Conservation (phyloP, 148 eudicot species). For the Limonium bicolor region DNA sequence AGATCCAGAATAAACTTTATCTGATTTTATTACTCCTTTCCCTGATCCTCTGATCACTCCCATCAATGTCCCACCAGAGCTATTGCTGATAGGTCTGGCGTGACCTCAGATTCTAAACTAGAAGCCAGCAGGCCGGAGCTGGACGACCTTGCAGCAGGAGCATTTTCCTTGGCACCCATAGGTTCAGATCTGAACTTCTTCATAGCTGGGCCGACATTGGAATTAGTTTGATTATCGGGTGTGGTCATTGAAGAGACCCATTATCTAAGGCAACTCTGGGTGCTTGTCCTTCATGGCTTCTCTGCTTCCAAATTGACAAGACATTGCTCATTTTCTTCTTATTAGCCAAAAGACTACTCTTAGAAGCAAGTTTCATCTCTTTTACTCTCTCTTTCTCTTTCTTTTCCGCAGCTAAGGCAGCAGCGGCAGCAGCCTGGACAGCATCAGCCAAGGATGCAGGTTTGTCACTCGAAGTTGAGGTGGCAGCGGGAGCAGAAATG, state of each 20-base stretch:
- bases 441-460: conserved; percentile 80
- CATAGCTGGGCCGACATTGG: conserved; percentile 13
- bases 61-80: conserved; percentile 52
- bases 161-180: conserved; percentile 30
- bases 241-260: conserved; percentile 25
- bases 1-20: conserved; percentile 36
- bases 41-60: conserved; percentile 94
- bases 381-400: conserved; percentile 81
- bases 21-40: conserved; percentile 49
- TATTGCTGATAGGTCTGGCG: conserved; percentile 39
- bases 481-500: conserved; percentile 96
- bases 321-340: conserved; percentile 97
- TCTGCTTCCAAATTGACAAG: conserved; percentile 87
- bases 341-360: conserved; percentile 80
- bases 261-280: conserved; percentile 73
- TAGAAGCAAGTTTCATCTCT: conserved; percentile 92
- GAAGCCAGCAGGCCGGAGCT: conserved; percentile 14
- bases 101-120: conserved; percentile 32
- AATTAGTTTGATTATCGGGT: conserved; percentile 40
- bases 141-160: conserved; percentile 15
- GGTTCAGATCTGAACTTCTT: conserved; percentile 35
- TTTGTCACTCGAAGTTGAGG: conserved; percentile 54
- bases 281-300: conserved; percentile 94
- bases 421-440: conserved; percentile 95
- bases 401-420: conserved; percentile 96